Base-by-base conservation (phyloP, 2,329 filamentous ascomycete species). In the Fusarium avenaceum region DNA sequence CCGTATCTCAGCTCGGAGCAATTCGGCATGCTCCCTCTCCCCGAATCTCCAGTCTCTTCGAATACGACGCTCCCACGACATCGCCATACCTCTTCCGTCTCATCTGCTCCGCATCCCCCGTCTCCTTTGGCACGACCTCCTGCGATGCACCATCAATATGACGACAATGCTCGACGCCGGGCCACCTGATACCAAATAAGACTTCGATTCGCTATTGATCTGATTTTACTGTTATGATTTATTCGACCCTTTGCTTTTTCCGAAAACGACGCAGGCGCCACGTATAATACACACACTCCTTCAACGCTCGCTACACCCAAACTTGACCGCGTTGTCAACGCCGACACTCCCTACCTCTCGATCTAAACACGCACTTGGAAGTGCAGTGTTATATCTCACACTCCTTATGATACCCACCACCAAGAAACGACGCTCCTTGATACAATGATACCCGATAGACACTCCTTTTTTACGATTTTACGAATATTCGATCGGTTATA, bases 1-100 rank as follows among this genome's bases (percentile, higher is more conserved):
- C 83, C 81, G 48, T 84, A 82, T 70, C 77, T 83, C 61, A 75
- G 76, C 52, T 76, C 83, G 17, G 80, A 83, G 35, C 78, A 80
- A 39, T 76, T 81, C 57, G 74, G 79, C 72, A 81, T 80, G 80
- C 78, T 83, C 57, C 80, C 82, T 30, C 76, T 80, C 22, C 81
- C 83, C 57, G 83, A 84, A 71, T 83, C 83, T 42, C 82, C 82
- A 14, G 65, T 81, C 38, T 73, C 80, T 22, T 76, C 75, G 55
- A 75, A 73, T 61, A 72, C 75, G 54, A 69, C 75, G 28, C 73
- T 77, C 63, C 77, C 78, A 54, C 79, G 80, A 72, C 80, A 83
- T 73, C 75, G 80, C 69, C 75, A 77, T 70, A 77, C 76, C 55
- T 65, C 76, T 62, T 76, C 80, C 53, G 58, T 76, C 67, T 75